Percentiles rank a stretch among this genome's conserved stretches.
These are phyloP conservation scores for Clavariopsis aquatica DNA, from an alignment of 495 filamentous ascomycete species.

Conservation along the genomic window DNA sequence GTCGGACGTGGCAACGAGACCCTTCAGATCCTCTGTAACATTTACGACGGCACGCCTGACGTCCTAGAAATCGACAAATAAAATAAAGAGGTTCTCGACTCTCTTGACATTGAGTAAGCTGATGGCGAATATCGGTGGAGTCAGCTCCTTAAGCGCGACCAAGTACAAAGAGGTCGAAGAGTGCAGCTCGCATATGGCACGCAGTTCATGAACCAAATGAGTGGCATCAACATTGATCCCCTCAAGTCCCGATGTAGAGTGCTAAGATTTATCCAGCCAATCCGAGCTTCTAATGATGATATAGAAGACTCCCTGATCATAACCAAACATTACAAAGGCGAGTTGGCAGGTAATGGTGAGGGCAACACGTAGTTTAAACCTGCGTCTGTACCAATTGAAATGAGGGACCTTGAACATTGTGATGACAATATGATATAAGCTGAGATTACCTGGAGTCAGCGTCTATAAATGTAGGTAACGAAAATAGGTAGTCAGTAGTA, in stretches of 20 bases:
- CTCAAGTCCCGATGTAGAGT: slow-evolving; percentile 32
- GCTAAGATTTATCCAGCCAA: slow-evolving; percentile 48
- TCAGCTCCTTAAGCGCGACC: slow-evolving; percentile 54
- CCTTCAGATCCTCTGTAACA: slow-evolving; percentile 53
- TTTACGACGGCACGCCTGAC: slow-evolving; percentile 49
- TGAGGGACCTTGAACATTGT: slow-evolving; percentile 17
- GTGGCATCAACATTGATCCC: slow-evolving; percentile 44
- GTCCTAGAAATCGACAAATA: slow-evolving; percentile 51
- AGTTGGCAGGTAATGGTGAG: slow-evolving; percentile 43
- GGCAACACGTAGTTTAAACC: slow-evolving; percentile 38
- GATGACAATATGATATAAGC: background rate
- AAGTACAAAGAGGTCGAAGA: slow-evolving; percentile 54
- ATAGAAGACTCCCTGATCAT: slow-evolving; percentile 58
- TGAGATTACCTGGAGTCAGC: no score
- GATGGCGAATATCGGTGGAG: slow-evolving; percentile 48
- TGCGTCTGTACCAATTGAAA: slow-evolving; percentile 33
- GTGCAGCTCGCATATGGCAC: slow-evolving; percentile 53
- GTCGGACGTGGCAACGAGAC: slow-evolving; percentile 50
- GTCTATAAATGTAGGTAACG: no score
- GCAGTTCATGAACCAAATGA: slow-evolving; percentile 45
- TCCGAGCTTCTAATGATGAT: slow-evolving; percentile 53
- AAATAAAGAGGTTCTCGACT: slow-evolving; percentile 49
- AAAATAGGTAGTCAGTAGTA: no score
- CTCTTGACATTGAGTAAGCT: slow-evolving; percentile 53
- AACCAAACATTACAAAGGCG: slow-evolving; percentile 48